Base-by-base conservation (phyloP, 192 early-diverging fungal genomes). In the Podila minutissima region DNA sequence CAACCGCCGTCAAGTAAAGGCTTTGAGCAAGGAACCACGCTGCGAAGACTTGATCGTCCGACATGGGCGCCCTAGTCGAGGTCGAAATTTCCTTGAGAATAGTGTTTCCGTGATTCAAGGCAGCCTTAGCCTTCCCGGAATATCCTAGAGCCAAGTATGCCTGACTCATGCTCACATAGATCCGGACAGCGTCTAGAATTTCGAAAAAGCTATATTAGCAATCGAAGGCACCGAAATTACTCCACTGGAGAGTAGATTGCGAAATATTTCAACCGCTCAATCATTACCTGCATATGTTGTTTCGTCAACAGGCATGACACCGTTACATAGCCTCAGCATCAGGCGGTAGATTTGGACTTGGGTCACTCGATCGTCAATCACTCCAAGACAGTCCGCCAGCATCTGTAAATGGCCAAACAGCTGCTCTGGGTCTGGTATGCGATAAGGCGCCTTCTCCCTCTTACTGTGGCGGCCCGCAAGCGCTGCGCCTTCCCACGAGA, bases 61-160 rank as follows among this genome's bases (percentile, higher is more conserved):
- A 72, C 7, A 7, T n/a, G 24, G 24, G 5, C 0, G 60, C 61
- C 13, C 37, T 41, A 2, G 32, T 63, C 5, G 67, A 69, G 6
- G 33, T 37, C 48, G 48, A 32, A 31, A 70, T 58, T 13, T 64
- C 61, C 12, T 84, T 72, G 17, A 86, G 41, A 22, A 83, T 83
- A 19, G 15, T 67, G 50, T 88, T 84, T 9, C 84, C 88, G 35
- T 88, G 84, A 24, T 79, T 67, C 33, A 92, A 84, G 3, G 90
- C 88, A 20, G 84, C 65, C 17, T 87, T 88, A 7, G 92, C 91
- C 74, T 93, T 92, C 4, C 92, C 93, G 5, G 93, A 90, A 75
- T 95, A 94, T 11, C 94, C 94, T 11, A 95, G 62, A 20, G 72
- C 74, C 8, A 89, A 59, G 69, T 94, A 94, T 2, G 83, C 84